Base-by-base conservation (phyloP, 306 rosid species). In the Vicia sativa region DNA sequence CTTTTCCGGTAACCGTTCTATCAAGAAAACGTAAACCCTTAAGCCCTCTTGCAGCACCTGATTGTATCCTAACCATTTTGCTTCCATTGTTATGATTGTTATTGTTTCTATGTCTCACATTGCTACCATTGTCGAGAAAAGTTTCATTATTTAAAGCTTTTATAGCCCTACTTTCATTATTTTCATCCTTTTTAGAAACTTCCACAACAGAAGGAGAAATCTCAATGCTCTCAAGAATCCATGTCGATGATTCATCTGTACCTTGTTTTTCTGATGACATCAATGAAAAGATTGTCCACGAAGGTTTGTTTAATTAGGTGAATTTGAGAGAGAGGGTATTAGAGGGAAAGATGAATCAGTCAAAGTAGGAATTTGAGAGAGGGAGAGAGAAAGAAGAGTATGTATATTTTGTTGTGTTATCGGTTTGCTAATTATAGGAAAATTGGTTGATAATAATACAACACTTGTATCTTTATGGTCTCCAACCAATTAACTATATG, bases 1-100 rank as follows among this genome's bases (percentile, higher is more conserved):
- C 97, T 42, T 85, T 93, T 19, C 95, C 99, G 0, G 87, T 87
- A 21, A 72, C 59, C 2, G 90, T 79, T 48, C 90, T 75, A 41
- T 88, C 89, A 3, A 93, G 91, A 80, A 93, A 93, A 6, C 86
- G 84, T 67, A 93, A 74, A 73, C 91, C 81, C 73, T 74, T 85
- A 57, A 93, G 50, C 70, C 98, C 98, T 75, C 79, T 81, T 8
- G 65, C 25, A 9, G 89, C 95, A 53, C 86, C 87, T 21, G 96
- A 82, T 39, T 71, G 11, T 41, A 14, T 0, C 64, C 87, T 81
- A 48, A 14, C 70, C 66, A 81, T 57, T 76, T 63, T 60, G 16
- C 1, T 29, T 52, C 8, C 67, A 79, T 5, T 74, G 74, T 70
- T 6, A 19, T 4, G 79, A 62, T 50, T 34, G 11, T 16, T 16